A percentile compares a stretch with the other conserved stretches of the same genome.
Conservation (phyloP, 2,329 filamentous ascomycete species). For the Penicillium sp. region DNA sequence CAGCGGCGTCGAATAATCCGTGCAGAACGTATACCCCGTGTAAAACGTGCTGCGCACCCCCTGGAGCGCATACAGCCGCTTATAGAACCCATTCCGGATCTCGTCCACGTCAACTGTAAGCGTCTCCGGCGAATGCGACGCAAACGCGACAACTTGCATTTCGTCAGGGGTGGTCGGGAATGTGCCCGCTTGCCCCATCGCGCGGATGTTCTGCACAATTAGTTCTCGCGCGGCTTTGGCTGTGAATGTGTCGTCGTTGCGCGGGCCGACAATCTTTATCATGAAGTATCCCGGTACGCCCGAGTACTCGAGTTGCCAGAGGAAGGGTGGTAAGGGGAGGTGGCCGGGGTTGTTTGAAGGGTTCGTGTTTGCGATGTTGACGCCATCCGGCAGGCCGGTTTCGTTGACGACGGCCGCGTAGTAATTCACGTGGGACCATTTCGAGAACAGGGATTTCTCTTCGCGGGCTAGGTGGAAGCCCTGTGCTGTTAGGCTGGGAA, state of each 20-base stretch:
- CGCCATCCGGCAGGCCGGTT: conserved; percentile 40
- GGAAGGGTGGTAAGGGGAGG: conserved; percentile 28
- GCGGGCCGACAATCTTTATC: conserved; percentile 18
- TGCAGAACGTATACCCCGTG: conserved; percentile 47
- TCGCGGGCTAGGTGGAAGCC: conserved; percentile 41
- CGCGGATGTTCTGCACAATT: conserved; percentile 22
- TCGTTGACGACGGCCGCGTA: conserved; percentile 46
- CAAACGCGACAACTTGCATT: conserved; percentile 42
- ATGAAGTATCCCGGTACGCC: conserved; percentile 20
- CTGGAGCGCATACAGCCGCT: conserved; percentile 49
- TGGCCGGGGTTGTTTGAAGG: conserved; percentile 31
- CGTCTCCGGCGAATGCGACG: conserved; percentile 45
- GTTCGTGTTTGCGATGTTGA: conserved; percentile 33
- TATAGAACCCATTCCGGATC: conserved; percentile 49
- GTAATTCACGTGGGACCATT: conserved; percentile 46
- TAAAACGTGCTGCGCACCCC: conserved; percentile 52
- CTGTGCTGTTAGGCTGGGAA: conserved; percentile 34
- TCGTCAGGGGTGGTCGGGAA: conserved; percentile 6
- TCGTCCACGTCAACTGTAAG: conserved; percentile 38
- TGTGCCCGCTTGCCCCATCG: conserved; percentile 19
- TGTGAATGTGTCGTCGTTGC: conserved; percentile 28
- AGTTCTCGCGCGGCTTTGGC: conserved; percentile 19
- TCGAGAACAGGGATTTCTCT: conserved; percentile 42
- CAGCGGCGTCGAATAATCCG: conserved; percentile 28
- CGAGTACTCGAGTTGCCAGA: conserved; percentile 18